A percentile compares a stretch with the other conserved stretches of the same genome.
These are phyloP conservation scores for Isabelozyma heimii DNA, from an alignment of 805 yeast genomes.

Conservation along the genomic window DNA sequence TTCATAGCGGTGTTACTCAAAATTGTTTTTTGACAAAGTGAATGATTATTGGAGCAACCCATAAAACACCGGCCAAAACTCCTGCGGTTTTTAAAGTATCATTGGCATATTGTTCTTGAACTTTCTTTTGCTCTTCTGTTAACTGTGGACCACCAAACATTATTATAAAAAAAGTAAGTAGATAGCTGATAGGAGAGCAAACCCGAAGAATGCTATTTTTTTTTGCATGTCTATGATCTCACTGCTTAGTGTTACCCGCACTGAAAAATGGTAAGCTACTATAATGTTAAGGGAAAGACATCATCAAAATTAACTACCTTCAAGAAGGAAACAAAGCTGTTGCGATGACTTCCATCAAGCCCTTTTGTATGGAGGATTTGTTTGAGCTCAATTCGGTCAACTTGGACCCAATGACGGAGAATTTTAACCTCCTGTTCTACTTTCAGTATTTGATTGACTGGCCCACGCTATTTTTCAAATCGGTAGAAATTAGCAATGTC, in stretches of 20 bases:
- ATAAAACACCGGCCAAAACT: slow-evolving; percentile 61
- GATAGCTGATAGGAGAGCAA: neutral
- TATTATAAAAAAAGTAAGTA: neutral
- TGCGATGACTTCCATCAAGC: slow-evolving; percentile 80
- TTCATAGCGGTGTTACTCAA: slow-evolving; percentile 10
- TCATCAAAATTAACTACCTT: neutral
- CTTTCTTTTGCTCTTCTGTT: slow-evolving; percentile 64
- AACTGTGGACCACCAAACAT: slow-evolving; percentile 52
- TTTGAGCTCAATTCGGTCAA: slow-evolving; percentile 73
- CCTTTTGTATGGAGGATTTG: slow-evolving; percentile 84
- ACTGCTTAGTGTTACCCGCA: neutral
- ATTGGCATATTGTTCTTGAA: slow-evolving; percentile 61
- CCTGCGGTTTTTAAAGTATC: slow-evolving; percentile 61
- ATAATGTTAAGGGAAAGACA: neutral
- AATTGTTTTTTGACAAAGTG: slow-evolving; percentile 54
- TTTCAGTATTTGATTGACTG: slow-evolving; percentile 77
- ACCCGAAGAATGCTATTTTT: neutral
- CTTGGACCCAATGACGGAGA: slow-evolving; percentile 87
- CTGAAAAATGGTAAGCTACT: neutral
- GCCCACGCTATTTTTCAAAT: slow-evolving; percentile 88
- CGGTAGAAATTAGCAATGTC: slow-evolving; percentile 39
- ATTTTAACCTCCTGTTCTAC: slow-evolving; percentile 81
- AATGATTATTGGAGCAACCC: slow-evolving; percentile 53
- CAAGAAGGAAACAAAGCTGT: neutral
- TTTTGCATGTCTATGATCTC: neutral